Evolutionary conservation across 2,329 filamentous ascomycete species (phyloP).

Genomic region (Proliferodiscus dingleyae): DNA sequence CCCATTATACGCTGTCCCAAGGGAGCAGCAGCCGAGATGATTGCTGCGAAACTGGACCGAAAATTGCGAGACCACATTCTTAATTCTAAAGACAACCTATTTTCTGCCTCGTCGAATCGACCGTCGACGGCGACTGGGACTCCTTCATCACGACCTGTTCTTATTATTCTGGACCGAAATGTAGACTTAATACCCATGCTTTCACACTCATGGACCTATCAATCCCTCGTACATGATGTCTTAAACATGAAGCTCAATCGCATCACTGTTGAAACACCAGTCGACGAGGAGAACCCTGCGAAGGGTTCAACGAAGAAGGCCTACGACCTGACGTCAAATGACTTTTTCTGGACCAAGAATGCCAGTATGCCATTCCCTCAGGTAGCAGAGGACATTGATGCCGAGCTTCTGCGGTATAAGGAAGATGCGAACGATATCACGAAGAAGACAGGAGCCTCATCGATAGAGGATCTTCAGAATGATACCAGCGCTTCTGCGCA

Average conservation of each 20-base stretch:
- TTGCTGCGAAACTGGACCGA: conserved; percentile 87
- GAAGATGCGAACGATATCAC: conserved; percentile 93
- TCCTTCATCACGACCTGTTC: conserved; percentile 73
- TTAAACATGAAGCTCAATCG: conserved; percentile 81
- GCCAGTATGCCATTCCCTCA: conserved; percentile 87
- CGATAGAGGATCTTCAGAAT: conserved; percentile 86
- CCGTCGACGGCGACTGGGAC: conserved; percentile 53
- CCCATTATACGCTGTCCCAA: conserved; percentile 94
- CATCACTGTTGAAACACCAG: conserved; percentile 82
- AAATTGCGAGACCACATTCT: conserved; percentile 95
- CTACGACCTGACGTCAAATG: conserved; percentile 83
- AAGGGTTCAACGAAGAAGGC: conserved; percentile 78
- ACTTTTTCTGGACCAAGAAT: conserved; percentile 97
- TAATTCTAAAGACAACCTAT: conserved; percentile 96
- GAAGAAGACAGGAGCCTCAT: conserved; percentile 88
- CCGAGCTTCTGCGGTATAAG: conserved; percentile 89
- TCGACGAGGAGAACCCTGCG: conserved; percentile 69
- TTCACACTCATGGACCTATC: conserved; percentile 91
- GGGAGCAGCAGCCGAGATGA: conserved; percentile 87
- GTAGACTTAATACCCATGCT: conserved; percentile 96
- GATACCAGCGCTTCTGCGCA: conserved; percentile 86
- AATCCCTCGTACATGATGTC: conserved; percentile 77
- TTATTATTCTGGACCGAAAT: conserved; percentile 92
- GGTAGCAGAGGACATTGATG: conserved; percentile 93
- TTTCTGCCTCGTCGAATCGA: conserved; percentile 59